phyloP scores from a whole-genome alignment of 2,329 filamentous ascomycete species.

The Sporothrix brasiliensis region DNA sequence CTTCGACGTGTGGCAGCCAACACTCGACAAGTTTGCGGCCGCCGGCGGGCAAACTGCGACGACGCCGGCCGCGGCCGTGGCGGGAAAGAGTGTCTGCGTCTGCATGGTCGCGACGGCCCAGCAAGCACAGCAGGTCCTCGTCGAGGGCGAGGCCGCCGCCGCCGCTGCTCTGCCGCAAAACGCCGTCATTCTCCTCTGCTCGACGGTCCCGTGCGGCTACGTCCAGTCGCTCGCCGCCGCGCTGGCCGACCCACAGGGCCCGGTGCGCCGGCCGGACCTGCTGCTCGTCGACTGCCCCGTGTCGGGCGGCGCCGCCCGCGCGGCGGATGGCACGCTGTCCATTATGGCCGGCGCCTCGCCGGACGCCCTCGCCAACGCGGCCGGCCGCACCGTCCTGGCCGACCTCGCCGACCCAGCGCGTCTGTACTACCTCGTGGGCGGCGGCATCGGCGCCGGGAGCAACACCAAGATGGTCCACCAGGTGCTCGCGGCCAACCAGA shows the following conservation, averaged over 20 bases:
- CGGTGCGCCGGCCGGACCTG: constrained; percentile 63
- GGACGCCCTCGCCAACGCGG: constrained; percentile 61
- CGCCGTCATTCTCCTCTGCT: constrained; percentile 67
- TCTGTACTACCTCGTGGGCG: constrained; percentile 61
- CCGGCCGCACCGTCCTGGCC: constrained; percentile 61
- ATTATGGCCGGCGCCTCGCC: constrained; percentile 71
- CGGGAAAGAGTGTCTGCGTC: constrained; percentile 62
- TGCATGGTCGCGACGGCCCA: constrained; percentile 76
- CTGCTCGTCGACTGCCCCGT: constrained; percentile 72
- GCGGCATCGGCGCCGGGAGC: constrained; percentile 62
- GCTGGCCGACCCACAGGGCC: constrained; percentile 56
- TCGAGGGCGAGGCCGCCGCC: constrained; percentile 59
- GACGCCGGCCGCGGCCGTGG: constrained; percentile 64
- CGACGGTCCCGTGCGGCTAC: constrained; percentile 70
- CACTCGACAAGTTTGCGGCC: constrained; percentile 65
- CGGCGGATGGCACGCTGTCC: constrained; percentile 70
- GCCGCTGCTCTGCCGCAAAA: constrained; percentile 55
- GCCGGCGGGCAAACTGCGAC: constrained; percentile 63
- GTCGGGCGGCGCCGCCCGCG: constrained; percentile 68
- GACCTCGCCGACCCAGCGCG: constrained; percentile 65
- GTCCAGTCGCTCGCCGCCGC: constrained; percentile 62
- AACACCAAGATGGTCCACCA: constrained; percentile 68
- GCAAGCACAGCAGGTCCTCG: constrained; percentile 59
- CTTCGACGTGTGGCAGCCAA: constrained; percentile 70
- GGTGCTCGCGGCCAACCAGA: constrained; percentile 65